phyloP scores from a whole-genome alignment of 345 rosid genomes.

The Combretum micranthum region DNA sequence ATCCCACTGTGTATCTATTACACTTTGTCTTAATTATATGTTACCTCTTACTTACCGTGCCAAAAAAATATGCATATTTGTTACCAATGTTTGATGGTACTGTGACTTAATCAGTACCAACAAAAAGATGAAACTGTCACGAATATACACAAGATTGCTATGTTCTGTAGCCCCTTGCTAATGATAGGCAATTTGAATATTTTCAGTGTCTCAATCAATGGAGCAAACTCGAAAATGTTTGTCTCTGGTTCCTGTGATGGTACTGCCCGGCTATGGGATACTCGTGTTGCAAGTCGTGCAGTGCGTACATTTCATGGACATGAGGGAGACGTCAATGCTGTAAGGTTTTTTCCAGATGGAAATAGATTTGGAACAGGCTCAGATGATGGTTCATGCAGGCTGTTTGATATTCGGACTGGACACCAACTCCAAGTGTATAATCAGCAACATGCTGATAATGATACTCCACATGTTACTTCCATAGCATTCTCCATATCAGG shows the following conservation, averaged over 20 bases:
- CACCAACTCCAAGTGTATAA: conserved; percentile 81
- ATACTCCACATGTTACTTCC: conserved; percentile 58
- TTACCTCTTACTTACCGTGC: too few relatives aligned
- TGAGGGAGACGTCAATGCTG: conserved; percentile 79
- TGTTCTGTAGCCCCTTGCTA: not conserved
- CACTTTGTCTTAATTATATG: too few relatives aligned
- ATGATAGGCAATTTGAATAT: not conserved
- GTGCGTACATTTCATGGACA: conserved; percentile 87
- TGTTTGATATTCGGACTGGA: conserved; percentile 91
- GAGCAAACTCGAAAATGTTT: conserved; percentile 63
- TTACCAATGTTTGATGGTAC: not conserved
- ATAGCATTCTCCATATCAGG: conserved; percentile 92
- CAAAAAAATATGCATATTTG: not conserved
- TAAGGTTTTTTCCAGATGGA: conserved; percentile 96
- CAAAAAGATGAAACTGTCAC: too few relatives aligned
- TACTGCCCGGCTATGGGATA: conserved; percentile 91
- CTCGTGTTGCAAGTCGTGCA: conserved; percentile 98
- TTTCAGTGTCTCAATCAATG: conserved; percentile 77
- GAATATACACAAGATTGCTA: not conserved
- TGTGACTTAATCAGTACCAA: too few relatives aligned
- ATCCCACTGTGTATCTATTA: too few relatives aligned
- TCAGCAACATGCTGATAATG: conserved; percentile 44
- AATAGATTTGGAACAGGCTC: conserved; percentile 94
- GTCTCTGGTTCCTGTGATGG: conserved; percentile 94
- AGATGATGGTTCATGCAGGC: conserved; percentile 90